Conservation (phyloP, 345 rosid genomes). For the Hibiscus tridactylites region DNA sequence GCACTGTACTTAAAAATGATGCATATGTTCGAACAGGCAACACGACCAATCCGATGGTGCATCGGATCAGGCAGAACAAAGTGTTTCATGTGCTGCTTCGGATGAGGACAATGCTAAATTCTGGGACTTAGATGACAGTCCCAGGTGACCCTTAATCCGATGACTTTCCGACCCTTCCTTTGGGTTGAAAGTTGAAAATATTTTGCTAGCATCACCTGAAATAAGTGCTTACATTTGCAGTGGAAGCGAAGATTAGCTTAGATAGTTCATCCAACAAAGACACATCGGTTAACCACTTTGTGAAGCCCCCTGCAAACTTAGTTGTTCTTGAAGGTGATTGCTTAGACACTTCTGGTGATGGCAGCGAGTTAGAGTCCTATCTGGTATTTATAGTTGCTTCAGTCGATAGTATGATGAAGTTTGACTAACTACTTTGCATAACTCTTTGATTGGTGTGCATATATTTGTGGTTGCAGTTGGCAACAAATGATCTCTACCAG, state of each 20-base stretch:
- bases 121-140: slow-evolving; percentile 72
- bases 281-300: slow-evolving; percentile 44
- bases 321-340: slow-evolving; percentile 95
- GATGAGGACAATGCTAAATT: slow-evolving; percentile 59
- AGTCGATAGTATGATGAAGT: slow-evolving; percentile 8
- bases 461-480: slow-evolving; percentile 52
- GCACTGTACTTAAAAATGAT: neutral
- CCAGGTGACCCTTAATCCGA: slow-evolving; percentile 42
- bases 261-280: slow-evolving; percentile 56
- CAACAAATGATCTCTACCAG: slow-evolving; percentile 67
- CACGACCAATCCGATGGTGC: slow-evolving; percentile 45
- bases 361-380: slow-evolving; percentile 80
- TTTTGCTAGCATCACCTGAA: slow-evolving; percentile 2
- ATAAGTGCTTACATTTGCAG: slow-evolving; percentile 28
- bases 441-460: slow-evolving; percentile 3
- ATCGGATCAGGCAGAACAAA: slow-evolving; percentile 30
- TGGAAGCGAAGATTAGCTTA: slow-evolving; percentile 65
- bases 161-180: neutral
- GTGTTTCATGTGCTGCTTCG: slow-evolving; percentile 26
- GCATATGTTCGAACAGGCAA: slow-evolving; percentile 37
- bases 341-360: slow-evolving; percentile 65
- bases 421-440: slow-evolving; percentile 7
- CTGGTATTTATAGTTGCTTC: slow-evolving; percentile 50
- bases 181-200: neutral
- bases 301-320: slow-evolving; percentile 89